These are phyloP conservation scores for Suillus subaureus DNA, from an alignment of 768 basidiomycete species.

Conservation along the genomic window DNA sequence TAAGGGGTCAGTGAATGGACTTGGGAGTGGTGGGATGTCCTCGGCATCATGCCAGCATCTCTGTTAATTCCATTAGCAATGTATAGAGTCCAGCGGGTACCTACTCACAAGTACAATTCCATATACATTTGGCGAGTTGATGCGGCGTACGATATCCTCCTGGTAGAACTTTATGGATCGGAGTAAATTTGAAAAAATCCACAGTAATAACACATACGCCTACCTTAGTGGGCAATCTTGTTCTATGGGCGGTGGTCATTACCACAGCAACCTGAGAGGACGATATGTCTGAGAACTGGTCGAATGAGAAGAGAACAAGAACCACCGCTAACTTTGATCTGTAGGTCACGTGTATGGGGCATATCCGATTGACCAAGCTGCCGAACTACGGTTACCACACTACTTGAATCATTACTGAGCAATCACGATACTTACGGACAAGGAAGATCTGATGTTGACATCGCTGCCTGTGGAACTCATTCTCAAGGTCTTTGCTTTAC, in stretches of 20 bases:
- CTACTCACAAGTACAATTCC: slow-evolving; percentile 68
- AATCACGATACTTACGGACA: background rate
- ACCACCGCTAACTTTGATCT: slow-evolving; percentile 2
- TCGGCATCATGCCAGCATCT: slow-evolving; percentile 91
- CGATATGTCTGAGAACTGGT: background rate
- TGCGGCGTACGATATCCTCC: slow-evolving; percentile 64
- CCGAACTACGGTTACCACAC: background rate
- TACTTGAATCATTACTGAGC: background rate
- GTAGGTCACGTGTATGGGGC: slow-evolving; percentile 23
- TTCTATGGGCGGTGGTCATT: slow-evolving; percentile 30
- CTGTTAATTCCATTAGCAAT: slow-evolving; percentile 40
- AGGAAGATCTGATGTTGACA: slow-evolving; percentile 14
- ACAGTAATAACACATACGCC: background rate
- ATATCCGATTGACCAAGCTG: background rate
- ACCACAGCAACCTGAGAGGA: background rate
- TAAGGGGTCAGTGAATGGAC: slow-evolving; percentile 60
- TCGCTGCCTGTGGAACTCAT: slow-evolving; percentile 28
- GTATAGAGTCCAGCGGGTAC: slow-evolving; percentile 5
- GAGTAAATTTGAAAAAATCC: background rate
- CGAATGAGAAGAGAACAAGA: slow-evolving; percentile 7
- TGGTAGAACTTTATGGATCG: slow-evolving; percentile 54
- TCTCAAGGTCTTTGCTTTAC: slow-evolving; percentile 21
- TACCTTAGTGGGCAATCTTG: slow-evolving; percentile 38
- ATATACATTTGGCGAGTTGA: slow-evolving; percentile 41
- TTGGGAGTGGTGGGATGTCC: slow-evolving; percentile 51